Conservation (phyloP, 345 rosid genomes). For the Anacardium occidentale region DNA sequence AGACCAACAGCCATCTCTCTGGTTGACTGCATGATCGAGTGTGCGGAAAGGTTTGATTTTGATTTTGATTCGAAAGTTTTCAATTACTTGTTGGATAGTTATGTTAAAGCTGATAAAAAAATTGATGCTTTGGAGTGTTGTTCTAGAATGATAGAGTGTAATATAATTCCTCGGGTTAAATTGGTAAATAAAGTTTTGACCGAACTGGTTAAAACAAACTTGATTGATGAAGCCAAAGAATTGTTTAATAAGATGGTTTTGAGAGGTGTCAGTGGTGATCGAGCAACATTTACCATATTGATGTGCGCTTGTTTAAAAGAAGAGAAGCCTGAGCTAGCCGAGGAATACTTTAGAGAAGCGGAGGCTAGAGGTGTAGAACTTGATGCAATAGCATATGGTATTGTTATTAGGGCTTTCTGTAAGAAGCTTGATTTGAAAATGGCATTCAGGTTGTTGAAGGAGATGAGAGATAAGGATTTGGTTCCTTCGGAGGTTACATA, state of each 20-base stretch:
- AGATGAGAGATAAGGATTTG: slow-evolving; percentile 57
- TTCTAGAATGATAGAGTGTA: slow-evolving; percentile 43
- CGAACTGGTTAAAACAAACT: slow-evolving; percentile 42
- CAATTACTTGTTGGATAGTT: slow-evolving; percentile 60
- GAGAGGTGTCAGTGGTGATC: slow-evolving; percentile 47
- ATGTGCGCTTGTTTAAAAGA: slow-evolving; percentile 61
- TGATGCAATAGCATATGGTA: slow-evolving; percentile 40
- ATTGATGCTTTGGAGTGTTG: slow-evolving; percentile 45
- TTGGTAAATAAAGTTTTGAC: slow-evolving; percentile 41
- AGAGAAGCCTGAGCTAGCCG: slow-evolving; percentile 49
- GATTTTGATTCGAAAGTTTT: slow-evolving; percentile 45
- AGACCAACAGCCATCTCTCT: slow-evolving; percentile 32
- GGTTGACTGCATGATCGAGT: slow-evolving; percentile 42
- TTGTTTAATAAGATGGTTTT: slow-evolving; percentile 49
- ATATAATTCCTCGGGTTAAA: slow-evolving; percentile 32
- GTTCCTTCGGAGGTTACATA: slow-evolving; percentile 45
- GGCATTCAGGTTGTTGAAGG: slow-evolving; percentile 54
- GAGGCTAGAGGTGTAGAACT: slow-evolving; percentile 50
- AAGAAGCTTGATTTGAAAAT: slow-evolving; percentile 34
- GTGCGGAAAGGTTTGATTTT: slow-evolving; percentile 40
- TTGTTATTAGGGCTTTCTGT: slow-evolving; percentile 50
- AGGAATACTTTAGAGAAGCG: slow-evolving; percentile 39
- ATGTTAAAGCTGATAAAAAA: slow-evolving; percentile 35
- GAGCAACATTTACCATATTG: slow-evolving; percentile 34
- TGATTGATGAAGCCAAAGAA: slow-evolving; percentile 42